Conservation (phyloP, 768 basidiomycete genomes). For the Rhodotorula babjevae region DNA sequence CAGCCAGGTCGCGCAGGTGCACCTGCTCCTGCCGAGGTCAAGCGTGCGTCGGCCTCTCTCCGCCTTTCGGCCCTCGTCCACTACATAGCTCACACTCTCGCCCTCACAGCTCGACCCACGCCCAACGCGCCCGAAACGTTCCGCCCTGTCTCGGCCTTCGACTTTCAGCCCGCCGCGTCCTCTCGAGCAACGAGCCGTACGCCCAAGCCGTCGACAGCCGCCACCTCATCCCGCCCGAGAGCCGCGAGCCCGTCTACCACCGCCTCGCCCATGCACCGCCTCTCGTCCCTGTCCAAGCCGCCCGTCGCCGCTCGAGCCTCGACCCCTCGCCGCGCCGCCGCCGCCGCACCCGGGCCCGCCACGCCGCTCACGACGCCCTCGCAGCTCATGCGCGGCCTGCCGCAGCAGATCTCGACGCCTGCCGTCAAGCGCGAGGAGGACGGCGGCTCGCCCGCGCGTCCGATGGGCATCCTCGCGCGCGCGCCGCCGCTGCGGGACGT, state of each 20-base stretch:
- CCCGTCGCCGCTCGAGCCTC: background rate
- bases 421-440: background rate
- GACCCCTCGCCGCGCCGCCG: background rate
- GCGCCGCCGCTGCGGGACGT: background rate
- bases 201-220: too few species aligned
- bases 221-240: too few species aligned
- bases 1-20: too few species aligned
- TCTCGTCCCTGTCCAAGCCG: background rate
- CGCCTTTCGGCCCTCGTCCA: too few species aligned
- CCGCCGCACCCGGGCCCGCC: fast-evolving
- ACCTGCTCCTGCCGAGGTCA: background rate
- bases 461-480: background rate
- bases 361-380: background rate
- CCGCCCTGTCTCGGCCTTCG: background rate
- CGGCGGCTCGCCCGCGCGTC: too few species aligned
- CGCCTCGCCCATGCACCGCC: background rate
- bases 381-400: background rate
- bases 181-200: background rate
- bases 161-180: background rate
- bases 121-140: background rate
- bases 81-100: too few species aligned
- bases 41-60: background rate
- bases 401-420: too few species aligned
- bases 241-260: background rate
- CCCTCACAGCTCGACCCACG: too few species aligned